Conservation (phyloP, 805 yeast species). For the Zygoascus biomembranicola region DNA sequence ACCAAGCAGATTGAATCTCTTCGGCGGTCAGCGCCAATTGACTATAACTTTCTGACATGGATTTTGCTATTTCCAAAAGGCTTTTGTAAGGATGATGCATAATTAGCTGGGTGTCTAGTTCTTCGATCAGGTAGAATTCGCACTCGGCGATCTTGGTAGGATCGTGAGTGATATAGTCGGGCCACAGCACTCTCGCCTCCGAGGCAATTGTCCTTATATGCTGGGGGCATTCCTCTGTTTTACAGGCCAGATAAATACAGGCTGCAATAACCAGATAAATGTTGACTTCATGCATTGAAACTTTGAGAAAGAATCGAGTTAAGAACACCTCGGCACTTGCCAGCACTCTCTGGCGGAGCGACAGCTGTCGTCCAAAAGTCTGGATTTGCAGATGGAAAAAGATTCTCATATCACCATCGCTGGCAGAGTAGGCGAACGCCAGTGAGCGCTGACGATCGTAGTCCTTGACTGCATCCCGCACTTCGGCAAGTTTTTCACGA, state of each 20-base stretch:
- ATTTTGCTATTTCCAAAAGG: constrained; percentile 32
- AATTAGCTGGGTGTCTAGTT: constrained; percentile 41
- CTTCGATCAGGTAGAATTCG: constrained; percentile 89
- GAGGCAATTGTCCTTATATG: constrained; percentile 76
- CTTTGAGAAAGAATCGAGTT: constrained; percentile 65
- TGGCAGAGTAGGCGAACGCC: constrained; percentile 23
- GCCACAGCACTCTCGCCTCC: constrained; percentile 89
- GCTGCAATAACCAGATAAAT: constrained; percentile 75
- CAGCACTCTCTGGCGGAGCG: constrained; percentile 71
- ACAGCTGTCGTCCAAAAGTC: constrained; percentile 69
- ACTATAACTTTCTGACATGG: constrained; percentile 43
- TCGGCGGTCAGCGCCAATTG: constrained; percentile 33
- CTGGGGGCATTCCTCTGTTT: constrained; percentile 92
- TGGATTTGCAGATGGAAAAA: constrained; percentile 69
- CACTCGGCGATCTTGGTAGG: constrained; percentile 88
- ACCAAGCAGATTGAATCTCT: constrained; percentile 83
- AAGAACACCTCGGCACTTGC: constrained; percentile 86
- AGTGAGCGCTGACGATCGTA: constrained; percentile 29
- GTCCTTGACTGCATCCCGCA: constrained; percentile 28
- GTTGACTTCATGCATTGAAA: constrained; percentile 72
- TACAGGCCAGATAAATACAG: constrained; percentile 81
- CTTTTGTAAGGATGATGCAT: constrained; percentile 36
- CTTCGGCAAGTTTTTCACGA: constrained; percentile 44
- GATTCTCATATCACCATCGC: constrained; percentile 40
- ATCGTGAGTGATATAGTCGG: constrained; percentile 88